Base-by-base conservation (phyloP, 371 early-diverging fungal genomes). In the Nematocida sp. region DNA sequence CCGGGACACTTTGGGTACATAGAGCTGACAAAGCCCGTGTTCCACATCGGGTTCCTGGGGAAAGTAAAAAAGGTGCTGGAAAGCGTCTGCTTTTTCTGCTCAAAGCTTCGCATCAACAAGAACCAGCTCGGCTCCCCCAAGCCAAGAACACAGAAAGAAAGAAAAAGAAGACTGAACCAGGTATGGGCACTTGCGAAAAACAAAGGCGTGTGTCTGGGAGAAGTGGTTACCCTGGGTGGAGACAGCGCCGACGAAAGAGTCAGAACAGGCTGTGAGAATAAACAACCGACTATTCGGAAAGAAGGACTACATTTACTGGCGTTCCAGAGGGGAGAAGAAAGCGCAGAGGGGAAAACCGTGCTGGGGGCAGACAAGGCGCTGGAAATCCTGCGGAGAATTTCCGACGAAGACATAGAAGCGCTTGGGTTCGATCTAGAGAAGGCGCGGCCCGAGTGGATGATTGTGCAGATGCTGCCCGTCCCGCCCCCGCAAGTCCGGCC, bases 1-100 rank as follows among this genome's bases (percentile, higher is more conserved):
- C 90, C 91, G 21, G 97, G 99, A 36, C 99, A 99, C 82, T 97
- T 96, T 88, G 97, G 93, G 11, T 93, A 96, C 79, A 94, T 99
- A 78, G 94, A 95, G 80, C 87, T 99, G 5, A 91, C 91, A n/a
- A 91, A 90, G 81, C 96, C 97, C 11, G 93, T 96, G 25, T 95
- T 88, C 84, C 96, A 96, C 83, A 86, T 90, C 51, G 83, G 83
- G 1, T 83, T 77, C 63, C 63, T 83, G 76, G 88, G 87, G 83
- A 87, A 80, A 62, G 85, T 84, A 76, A 99, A 99, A 83, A 97
- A 97, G 85, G 88, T 96, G 46, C 86, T 99, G 25, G 98, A 97
- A 85, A 91, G 94, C 84, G 91, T 99, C 55, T 99, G 99, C 85
- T 89, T 89, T 82, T 88, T 88, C 77, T 99, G 99, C 83, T 91